Evolutionary conservation across 306 rosid genomes (phyloP).

Genomic region (Vicia faba): DNA sequence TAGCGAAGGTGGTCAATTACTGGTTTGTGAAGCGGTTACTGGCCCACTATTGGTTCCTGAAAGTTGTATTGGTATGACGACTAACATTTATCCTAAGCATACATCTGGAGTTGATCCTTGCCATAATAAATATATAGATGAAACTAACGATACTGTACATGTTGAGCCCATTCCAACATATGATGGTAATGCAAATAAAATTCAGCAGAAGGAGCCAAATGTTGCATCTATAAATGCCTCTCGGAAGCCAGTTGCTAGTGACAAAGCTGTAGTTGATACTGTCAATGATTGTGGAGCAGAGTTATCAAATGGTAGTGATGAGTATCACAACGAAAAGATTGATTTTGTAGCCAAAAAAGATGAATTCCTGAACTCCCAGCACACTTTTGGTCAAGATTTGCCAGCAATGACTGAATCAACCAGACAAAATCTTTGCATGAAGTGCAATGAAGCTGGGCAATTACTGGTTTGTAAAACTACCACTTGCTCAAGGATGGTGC

Average conservation of each 20-base stretch:
- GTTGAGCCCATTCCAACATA: constrained; percentile 37
- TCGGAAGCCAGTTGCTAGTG: constrained; percentile 41
- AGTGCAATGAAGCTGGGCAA: constrained; percentile 59
- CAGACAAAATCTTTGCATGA: constrained; percentile 47
- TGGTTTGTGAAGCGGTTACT: neutral
- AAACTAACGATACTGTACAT: constrained; percentile 12
- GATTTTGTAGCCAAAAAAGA: constrained; percentile 48
- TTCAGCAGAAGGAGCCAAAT: constrained; percentile 35
- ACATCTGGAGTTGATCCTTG: constrained; percentile 31
- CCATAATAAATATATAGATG: constrained; percentile 26
- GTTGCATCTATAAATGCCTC: constrained; percentile 24
- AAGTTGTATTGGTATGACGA: constrained; percentile 13
- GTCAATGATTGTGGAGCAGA: constrained; percentile 38
- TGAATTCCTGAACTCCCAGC: constrained; percentile 49
- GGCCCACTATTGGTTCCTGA: constrained; percentile 27
- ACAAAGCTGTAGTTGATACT: constrained; percentile 40
- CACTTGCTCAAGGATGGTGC: constrained; percentile 65
- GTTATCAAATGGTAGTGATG: constrained; percentile 42
- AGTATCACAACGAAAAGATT: constrained; percentile 39
- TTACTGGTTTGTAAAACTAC: constrained; percentile 57
- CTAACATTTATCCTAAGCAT: constrained; percentile 21
- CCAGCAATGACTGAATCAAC: constrained; percentile 31
- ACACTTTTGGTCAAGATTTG: constrained; percentile 38
- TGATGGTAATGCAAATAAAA: constrained; percentile 34
- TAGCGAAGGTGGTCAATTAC: constrained; percentile 6